Conservation (phyloP, 305 asterid species). For the Ilex paraguariensis region DNA sequence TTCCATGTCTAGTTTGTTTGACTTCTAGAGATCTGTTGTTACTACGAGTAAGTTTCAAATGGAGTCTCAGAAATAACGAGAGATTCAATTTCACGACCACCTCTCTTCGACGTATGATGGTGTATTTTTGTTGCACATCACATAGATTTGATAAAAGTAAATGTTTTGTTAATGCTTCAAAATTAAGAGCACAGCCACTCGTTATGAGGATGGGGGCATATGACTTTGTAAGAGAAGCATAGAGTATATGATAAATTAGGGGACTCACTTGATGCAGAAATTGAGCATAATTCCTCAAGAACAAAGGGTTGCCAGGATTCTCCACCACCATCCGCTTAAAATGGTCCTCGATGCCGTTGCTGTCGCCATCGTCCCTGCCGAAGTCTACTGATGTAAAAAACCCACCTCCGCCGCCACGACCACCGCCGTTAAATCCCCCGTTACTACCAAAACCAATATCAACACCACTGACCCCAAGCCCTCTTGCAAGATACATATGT, state of each 20-base stretch:
- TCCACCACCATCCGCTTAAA: conserved; percentile 62
- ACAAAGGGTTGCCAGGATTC: conserved; percentile 61
- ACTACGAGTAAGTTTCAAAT: too few relatives aligned
- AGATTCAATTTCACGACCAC: too few relatives aligned
- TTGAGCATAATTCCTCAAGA: conserved; percentile 83
- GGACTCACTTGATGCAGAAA: conserved; percentile 57
- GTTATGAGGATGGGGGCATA: too few relatives aligned
- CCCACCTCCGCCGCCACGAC: conserved; percentile 34
- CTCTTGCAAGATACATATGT: conserved; percentile 62
- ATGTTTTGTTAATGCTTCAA: too few relatives aligned
- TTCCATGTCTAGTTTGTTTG: too few relatives aligned
- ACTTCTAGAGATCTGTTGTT: too few relatives aligned
- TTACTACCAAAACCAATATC: conserved; percentile 19
- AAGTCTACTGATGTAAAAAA: conserved; percentile 36
- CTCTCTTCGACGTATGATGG: too few relatives aligned
- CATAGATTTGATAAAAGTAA: too few relatives aligned
- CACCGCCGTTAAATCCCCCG: conserved; percentile 28
- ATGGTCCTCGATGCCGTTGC: conserved; percentile 45
- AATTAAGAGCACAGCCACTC: too few relatives aligned
- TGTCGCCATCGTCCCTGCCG: conserved; percentile 46
- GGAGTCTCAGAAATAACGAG: too few relatives aligned
- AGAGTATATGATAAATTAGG: not conserved
- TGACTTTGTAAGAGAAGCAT: too few relatives aligned
- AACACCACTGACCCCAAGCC: conserved; percentile 47
- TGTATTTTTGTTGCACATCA: too few relatives aligned